phyloP scores from a whole-genome alignment of 768 basidiomycete species.

The Termitomyces sp. region DNA sequence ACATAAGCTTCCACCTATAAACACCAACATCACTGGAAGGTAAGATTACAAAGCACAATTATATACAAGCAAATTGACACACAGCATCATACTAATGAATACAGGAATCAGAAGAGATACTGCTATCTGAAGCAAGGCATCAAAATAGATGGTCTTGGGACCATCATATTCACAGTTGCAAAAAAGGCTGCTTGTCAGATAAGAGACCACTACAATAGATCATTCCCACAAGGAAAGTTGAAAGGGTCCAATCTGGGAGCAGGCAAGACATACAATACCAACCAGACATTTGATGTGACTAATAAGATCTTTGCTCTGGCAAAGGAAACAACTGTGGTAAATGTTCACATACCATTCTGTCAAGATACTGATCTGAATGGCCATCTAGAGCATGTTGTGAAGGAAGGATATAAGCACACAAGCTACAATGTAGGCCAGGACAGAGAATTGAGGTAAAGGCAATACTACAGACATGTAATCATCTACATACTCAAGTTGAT shows the following conservation, averaged over 20 bases:
- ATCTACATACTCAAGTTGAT: background rate
- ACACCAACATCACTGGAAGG: background rate
- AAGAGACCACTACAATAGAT: background rate
- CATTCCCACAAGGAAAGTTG: background rate
- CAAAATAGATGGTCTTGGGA: background rate
- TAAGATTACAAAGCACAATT: background rate
- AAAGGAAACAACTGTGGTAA: background rate
- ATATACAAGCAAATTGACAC: too few relatives aligned
- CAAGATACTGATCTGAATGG: background rate
- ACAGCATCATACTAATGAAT: background rate
- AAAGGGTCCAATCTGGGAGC: background rate
- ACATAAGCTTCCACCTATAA: background rate
- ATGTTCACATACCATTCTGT: background rate
- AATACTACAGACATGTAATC: too few relatives aligned
- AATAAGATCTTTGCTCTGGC: background rate
- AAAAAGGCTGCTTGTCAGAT: background rate
- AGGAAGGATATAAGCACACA: background rate
- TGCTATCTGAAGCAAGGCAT: background rate
- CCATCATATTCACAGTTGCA: background rate
- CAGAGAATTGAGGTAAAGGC: background rate
- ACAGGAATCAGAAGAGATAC: background rate
- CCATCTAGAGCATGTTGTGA: background rate
- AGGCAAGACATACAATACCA: too few relatives aligned
- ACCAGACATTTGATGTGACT: background rate
- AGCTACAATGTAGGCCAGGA: background rate